Conservation (phyloP, 257 asterid species). For the Solanum arcanum region DNA sequence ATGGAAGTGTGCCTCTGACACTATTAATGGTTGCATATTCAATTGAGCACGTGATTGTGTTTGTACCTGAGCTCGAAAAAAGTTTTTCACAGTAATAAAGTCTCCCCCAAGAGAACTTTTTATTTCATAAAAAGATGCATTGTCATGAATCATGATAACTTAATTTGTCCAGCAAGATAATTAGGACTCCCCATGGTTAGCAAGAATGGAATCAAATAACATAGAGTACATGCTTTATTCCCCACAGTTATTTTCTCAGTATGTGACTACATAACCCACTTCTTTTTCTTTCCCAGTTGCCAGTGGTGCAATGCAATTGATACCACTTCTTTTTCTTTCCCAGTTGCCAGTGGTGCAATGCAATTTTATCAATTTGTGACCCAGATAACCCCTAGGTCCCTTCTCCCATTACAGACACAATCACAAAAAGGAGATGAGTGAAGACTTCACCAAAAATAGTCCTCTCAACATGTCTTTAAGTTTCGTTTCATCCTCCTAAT, state of each 20-base stretch:
- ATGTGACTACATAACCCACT: neutral
- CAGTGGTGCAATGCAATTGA: no score
- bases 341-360: neutral
- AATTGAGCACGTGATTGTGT: neutral
- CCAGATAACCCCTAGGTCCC: neutral
- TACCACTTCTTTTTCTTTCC: neutral
- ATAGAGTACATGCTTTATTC: neutral
- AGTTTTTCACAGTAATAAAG: neutral
- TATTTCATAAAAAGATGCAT: neutral
- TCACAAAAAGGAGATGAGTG: neutral
- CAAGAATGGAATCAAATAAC: neutral
- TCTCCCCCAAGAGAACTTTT: neutral
- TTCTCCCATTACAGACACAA: neutral
- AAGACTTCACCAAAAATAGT: neutral
- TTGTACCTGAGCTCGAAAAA: neutral
- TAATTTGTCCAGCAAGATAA: neutral
- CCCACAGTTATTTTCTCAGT: neutral
- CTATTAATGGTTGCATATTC: neutral
- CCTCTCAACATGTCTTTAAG: neutral
- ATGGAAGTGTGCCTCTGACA: neutral
- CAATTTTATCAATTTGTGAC: neutral
- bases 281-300: no score
- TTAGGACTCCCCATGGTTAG: neutral
- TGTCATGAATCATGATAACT: neutral
- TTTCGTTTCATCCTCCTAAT: neutral